Evolutionary conservation across 2,329 filamentous ascomycete genomes (phyloP).

Genomic region (Decorospora gaudefroyi): DNA sequence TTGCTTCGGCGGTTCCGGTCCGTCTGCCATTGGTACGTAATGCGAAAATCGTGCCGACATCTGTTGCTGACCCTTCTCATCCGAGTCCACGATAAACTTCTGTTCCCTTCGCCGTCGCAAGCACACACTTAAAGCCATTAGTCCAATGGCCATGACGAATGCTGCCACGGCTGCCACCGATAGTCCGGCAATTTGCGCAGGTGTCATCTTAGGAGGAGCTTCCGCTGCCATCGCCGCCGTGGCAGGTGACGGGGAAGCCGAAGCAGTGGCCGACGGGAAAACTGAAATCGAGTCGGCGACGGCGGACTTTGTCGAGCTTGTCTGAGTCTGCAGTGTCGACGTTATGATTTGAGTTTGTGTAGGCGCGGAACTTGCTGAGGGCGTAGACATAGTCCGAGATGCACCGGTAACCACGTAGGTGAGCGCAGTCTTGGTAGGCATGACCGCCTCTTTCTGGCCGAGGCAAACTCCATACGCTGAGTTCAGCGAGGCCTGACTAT

Average conservation of each 20-base stretch:
- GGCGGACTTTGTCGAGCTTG: conserved; percentile 27
- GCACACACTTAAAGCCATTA: conserved; percentile 47
- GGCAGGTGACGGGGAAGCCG: conserved; percentile 19
- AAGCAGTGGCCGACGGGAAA: conserved; percentile 30
- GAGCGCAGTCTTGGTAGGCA: conserved; percentile 44
- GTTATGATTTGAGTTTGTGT: conserved; percentile 20
- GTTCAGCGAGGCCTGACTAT: conserved; percentile 19
- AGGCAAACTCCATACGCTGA: conserved; percentile 46
- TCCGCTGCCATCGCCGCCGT: conserved; percentile 19
- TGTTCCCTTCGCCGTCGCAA: conserved; percentile 42
- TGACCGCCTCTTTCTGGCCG: conserved; percentile 42
- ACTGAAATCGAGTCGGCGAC: conserved; percentile 34
- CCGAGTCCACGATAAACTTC: conserved; percentile 22
- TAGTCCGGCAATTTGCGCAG: conserved; percentile 48
- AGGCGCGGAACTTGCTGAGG: conserved; percentile 13
- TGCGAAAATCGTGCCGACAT: conserved; percentile 32
- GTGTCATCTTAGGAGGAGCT: conserved; percentile 36
- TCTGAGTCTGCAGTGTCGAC: conserved; percentile 15
- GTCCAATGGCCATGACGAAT: conserved; percentile 46
- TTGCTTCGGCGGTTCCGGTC: conserved; percentile 14
- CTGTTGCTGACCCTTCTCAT: conserved; percentile 27
- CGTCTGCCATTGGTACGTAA: conserved; percentile 19
- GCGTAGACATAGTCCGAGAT: conserved; percentile 23
- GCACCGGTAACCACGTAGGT: conserved; percentile 31
- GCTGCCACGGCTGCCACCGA: conserved; percentile 45